phyloP scores from a whole-genome alignment of 2,329 filamentous ascomycete genomes.

The Aspergillus alliaceus region DNA sequence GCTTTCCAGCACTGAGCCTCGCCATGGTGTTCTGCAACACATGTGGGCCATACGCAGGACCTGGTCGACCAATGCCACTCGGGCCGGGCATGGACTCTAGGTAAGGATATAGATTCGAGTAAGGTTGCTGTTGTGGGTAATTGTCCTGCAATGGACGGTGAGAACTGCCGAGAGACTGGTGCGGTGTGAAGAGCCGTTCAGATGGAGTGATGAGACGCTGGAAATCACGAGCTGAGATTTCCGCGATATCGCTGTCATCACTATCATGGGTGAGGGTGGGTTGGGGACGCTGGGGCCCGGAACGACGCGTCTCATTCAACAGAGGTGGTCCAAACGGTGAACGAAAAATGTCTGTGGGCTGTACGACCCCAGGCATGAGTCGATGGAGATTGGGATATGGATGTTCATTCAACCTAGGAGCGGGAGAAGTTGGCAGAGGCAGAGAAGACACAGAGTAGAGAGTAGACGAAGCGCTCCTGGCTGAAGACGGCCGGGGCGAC shows the following conservation, averaged over 20 bases:
- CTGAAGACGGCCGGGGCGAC: slow-evolving; percentile 9
- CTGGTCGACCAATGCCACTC: slow-evolving; percentile 2
- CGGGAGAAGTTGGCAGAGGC: neutral
- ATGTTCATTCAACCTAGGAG: neutral
- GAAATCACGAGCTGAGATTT: slow-evolving; percentile 28
- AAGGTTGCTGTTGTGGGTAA: neutral
- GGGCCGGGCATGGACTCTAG: slow-evolving; percentile 1
- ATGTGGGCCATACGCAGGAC: slow-evolving; percentile 13
- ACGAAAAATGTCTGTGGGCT: neutral
- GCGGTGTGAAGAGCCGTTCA: neutral
- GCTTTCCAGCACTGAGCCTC: slow-evolving; percentile 15
- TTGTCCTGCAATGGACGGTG: neutral
- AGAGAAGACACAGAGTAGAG: slow-evolving; percentile 5
- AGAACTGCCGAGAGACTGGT: neutral
- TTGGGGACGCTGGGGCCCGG: neutral
- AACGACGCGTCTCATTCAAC: neutral
- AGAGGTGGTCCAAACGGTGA: neutral
- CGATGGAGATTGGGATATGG: neutral
- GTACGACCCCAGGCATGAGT: neutral
- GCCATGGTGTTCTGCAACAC: slow-evolving; percentile 21
- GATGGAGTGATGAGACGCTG: neutral
- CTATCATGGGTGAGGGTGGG: slow-evolving; percentile 13
- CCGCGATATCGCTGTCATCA: slow-evolving; percentile 36
- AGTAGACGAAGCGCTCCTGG: slow-evolving; percentile 6
- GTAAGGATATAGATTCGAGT: neutral